Percentiles rank a stretch among this genome's conserved stretches.
These are phyloP conservation scores for Exophiala oligosperma DNA, from an alignment of 2,329 filamentous ascomycete genomes.

Conservation along the genomic window DNA sequence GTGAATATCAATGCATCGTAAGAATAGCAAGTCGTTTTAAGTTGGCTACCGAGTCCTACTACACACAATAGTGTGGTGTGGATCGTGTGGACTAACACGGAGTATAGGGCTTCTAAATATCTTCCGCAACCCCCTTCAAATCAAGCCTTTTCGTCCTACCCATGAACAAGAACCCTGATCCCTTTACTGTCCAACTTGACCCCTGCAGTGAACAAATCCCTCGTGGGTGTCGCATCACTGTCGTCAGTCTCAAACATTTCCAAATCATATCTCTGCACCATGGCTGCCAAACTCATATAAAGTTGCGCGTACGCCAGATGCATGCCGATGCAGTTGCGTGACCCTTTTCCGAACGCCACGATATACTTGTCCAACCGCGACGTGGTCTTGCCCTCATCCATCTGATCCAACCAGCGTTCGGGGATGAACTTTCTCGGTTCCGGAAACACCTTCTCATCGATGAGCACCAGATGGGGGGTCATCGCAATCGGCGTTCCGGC, in stretches of 20 bases:
- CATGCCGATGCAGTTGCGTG: constrained; percentile 38
- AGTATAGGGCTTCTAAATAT: too few relatives aligned
- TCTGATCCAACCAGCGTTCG: constrained; percentile 33
- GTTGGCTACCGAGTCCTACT: too few relatives aligned
- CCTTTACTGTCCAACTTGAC: constrained; percentile 31
- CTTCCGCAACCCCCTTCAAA: too few relatives aligned
- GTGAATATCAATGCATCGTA: constrained; percentile 36
- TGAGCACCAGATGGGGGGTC: constrained; percentile 32
- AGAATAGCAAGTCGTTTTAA: neutral
- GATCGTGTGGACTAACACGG: too few relatives aligned
- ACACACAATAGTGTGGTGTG: too few relatives aligned
- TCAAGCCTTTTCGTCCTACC: constrained; percentile 14
- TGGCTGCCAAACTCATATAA: constrained; percentile 30
- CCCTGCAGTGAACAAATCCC: constrained; percentile 26
- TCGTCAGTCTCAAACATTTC: constrained; percentile 27
- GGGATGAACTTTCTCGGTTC: constrained; percentile 33
- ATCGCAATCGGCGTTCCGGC: constrained; percentile 33
- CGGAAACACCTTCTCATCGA: constrained; percentile 36
- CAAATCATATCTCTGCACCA: constrained; percentile 27
- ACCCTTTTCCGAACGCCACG: constrained; percentile 40
- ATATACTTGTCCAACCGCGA: constrained; percentile 34
- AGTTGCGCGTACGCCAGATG: constrained; percentile 32
- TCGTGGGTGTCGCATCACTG: constrained; percentile 19
- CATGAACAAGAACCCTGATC: constrained; percentile 27
- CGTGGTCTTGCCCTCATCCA: constrained; percentile 10